Evolutionary conservation across 257 asterid species (phyloP).

Genomic region (Nicotiana sylvestris): DNA sequence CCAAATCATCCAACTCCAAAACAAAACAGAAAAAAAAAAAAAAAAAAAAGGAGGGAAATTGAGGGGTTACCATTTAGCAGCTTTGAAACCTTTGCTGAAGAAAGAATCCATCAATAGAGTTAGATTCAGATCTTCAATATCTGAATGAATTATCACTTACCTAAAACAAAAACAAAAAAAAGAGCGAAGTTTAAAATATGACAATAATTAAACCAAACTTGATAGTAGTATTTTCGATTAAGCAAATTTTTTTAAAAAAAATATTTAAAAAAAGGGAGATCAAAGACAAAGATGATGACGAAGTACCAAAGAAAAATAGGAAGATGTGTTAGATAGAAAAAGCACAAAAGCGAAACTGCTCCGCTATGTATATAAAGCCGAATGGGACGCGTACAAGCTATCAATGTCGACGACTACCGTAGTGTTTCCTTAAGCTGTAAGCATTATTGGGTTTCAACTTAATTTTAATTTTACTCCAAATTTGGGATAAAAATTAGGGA

Average conservation of each 20-base stretch:
- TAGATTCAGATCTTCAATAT: slow-evolving; percentile 7
- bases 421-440: slow-evolving; percentile 20
- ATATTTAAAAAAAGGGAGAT: not conserved
- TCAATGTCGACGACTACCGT: not conserved
- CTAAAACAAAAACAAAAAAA: not conserved
- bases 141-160: not conserved
- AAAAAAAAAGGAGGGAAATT: not conserved
- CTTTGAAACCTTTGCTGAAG: slow-evolving; percentile 80
- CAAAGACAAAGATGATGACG: not conserved
- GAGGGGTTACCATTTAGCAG: slow-evolving; percentile 65
- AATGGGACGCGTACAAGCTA: slow-evolving; percentile 37
- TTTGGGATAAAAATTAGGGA: not conserved
- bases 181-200: not conserved
- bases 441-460: not conserved
- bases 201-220: not conserved
- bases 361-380: slow-evolving; percentile 22
- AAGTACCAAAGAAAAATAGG: not conserved
- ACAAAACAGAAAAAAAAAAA: not conserved
- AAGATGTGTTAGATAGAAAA: not conserved
- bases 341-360: slow-evolving; percentile 21
- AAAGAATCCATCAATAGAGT: slow-evolving; percentile 49
- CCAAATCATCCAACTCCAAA: not conserved
- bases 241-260: not conserved
- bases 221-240: not conserved
- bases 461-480: not conserved